Percentiles rank a stretch among this genome's conserved stretches.
phyloP scores from a whole-genome alignment of 2,329 filamentous ascomycete species.

The Ascosphaera aggregata region DNA sequence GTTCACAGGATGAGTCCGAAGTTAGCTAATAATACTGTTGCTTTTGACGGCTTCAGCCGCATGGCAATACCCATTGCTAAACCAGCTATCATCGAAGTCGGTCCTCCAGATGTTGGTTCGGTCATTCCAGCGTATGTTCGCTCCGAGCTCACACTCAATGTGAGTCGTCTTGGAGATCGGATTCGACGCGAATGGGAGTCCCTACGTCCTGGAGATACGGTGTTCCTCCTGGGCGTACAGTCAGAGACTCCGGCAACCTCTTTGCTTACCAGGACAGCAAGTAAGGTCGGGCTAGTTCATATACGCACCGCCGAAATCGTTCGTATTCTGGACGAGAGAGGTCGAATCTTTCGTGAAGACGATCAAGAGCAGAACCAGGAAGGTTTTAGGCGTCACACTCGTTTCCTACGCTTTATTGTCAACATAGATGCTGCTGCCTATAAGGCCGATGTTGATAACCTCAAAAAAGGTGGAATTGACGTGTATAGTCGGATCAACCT shows the following conservation, averaged over 20 bases:
- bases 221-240: slow-evolving; percentile 65
- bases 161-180: slow-evolving; percentile 52
- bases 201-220: slow-evolving; percentile 62
- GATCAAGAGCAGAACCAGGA: slow-evolving; percentile 33
- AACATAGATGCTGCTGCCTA: slow-evolving; percentile 62
- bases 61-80: slow-evolving; percentile 80
- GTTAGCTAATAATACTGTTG: slow-evolving; percentile 34
- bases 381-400: slow-evolving; percentile 19
- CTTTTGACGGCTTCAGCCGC: slow-evolving; percentile 65
- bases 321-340: slow-evolving; percentile 68
- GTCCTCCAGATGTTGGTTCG: slow-evolving; percentile 62
- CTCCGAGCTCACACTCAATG: slow-evolving; percentile 66
- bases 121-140: slow-evolving; percentile 62
- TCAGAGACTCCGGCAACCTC: slow-evolving; percentile 19
- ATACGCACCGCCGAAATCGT: slow-evolving; percentile 69
- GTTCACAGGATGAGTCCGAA: slow-evolving; percentile 58
- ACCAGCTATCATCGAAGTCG: slow-evolving; percentile 67
- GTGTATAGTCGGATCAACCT: slow-evolving; percentile 72
- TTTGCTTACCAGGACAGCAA: slow-evolving; percentile 12
- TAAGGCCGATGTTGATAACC: slow-evolving; percentile 46
- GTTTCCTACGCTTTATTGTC: slow-evolving; percentile 48
- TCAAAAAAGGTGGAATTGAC: slow-evolving; percentile 44
- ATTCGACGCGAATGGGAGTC: slow-evolving; percentile 76
- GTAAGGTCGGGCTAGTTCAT: slow-evolving; percentile 39
- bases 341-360: slow-evolving; percentile 42